phyloP scores from a whole-genome alignment of 1,284 basidiomycete genomes.

The Ceratobasidium sp. region DNA sequence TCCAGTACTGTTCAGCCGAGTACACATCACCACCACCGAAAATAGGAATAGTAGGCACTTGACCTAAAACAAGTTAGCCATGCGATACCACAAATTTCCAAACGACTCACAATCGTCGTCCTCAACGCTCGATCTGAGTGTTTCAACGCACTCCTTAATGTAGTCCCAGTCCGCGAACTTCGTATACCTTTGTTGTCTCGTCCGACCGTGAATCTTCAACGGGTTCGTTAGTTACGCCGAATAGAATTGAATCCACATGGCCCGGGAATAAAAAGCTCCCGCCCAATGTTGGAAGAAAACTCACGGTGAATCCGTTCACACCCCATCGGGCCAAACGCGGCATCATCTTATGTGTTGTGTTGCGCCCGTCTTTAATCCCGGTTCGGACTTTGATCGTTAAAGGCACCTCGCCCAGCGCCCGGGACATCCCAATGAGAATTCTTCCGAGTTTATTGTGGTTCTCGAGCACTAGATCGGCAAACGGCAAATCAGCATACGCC shows the following conservation, averaged over 20 bases:
- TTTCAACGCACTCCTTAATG: constrained; percentile 85
- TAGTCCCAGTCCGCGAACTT: constrained; percentile 92
- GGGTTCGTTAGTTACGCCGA: constrained; percentile 62
- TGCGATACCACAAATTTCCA: background rate
- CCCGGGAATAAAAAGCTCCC: constrained; percentile 9
- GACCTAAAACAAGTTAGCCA: constrained; percentile 37
- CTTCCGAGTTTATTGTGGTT: constrained; percentile 83
- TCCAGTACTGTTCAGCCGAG: constrained; percentile 86
- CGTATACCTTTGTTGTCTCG: constrained; percentile 89
- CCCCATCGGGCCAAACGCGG: constrained; percentile 82
- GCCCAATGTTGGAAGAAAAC: constrained; percentile 45
- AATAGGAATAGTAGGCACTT: constrained; percentile 89
- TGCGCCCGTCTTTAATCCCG: constrained; percentile 86
- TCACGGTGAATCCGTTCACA: constrained; percentile 81
- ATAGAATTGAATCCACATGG: background rate
- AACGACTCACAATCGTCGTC: constrained; percentile 74
- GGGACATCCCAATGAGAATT: constrained; percentile 92
- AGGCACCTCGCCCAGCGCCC: constrained; percentile 89
- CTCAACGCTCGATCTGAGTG: constrained; percentile 78
- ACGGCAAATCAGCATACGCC: background rate
- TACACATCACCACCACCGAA: constrained; percentile 97
- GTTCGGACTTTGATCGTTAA: constrained; percentile 96
- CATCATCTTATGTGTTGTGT: constrained; percentile 93
- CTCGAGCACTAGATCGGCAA: constrained; percentile 72
- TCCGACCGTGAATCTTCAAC: constrained; percentile 87